These are phyloP conservation scores for Malus asiatica DNA, from an alignment of 306 rosid species.

Conservation along the genomic window DNA sequence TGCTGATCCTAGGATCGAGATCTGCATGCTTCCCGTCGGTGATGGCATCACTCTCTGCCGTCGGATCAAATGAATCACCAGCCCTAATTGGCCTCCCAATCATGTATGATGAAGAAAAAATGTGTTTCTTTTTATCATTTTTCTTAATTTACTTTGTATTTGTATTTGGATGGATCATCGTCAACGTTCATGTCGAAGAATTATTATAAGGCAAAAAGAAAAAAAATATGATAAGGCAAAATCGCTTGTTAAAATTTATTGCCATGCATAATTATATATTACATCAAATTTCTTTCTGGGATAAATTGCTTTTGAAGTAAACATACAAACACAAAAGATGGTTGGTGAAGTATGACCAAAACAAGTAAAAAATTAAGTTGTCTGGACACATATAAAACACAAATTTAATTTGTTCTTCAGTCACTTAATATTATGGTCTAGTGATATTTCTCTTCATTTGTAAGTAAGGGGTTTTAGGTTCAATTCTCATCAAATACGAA, in stretches of 20 bases:
- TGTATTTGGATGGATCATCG: background rate
- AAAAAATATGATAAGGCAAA: no score
- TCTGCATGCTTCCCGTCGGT: slow-evolving; percentile 84
- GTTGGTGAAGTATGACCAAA: background rate
- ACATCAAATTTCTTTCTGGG: background rate
- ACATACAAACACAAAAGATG: no score
- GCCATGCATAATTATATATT: background rate
- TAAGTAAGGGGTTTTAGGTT: no score
- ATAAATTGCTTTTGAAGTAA: background rate
- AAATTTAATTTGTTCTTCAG: background rate
- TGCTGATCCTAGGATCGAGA: slow-evolving; percentile 80
- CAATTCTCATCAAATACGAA: no score
- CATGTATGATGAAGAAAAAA: background rate
- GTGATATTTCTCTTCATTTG: no score
- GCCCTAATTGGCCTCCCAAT: background rate
- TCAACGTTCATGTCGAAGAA: background rate
- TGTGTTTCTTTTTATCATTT: background rate
- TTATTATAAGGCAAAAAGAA: background rate
- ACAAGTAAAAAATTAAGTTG: no score
- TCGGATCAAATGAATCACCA: slow-evolving; percentile 38
- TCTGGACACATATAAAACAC: background rate
- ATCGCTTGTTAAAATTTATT: background rate
- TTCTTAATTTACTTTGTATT: background rate
- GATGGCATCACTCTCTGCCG: slow-evolving; percentile 93
- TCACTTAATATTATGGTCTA: no score